phyloP scores from a whole-genome alignment of 1,284 basidiomycete species.

The Heterobasidion occidentale region DNA sequence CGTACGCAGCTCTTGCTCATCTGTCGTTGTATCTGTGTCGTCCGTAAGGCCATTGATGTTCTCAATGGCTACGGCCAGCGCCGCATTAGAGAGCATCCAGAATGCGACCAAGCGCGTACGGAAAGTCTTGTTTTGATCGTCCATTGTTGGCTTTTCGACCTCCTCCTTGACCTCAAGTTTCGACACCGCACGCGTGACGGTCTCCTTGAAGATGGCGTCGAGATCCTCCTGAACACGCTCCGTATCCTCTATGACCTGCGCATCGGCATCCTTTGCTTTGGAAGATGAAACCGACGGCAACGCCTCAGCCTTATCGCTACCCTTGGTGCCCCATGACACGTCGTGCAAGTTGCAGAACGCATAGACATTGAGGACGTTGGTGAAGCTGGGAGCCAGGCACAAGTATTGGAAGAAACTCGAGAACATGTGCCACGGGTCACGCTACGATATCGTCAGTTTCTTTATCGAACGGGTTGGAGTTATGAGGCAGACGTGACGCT shows the following conservation, averaged over 20 bases:
- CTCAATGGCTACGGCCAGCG: slow-evolving; percentile 75
- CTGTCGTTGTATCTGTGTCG: slow-evolving; percentile 29
- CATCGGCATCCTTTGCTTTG: slow-evolving; percentile 70
- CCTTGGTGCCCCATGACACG: slow-evolving; percentile 91
- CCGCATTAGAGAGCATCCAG: slow-evolving; percentile 85
- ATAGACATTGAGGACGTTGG: slow-evolving; percentile 92
- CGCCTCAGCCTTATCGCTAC: slow-evolving; percentile 91
- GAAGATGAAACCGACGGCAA: slow-evolving; percentile 87
- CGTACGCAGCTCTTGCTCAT: slow-evolving; percentile 37
- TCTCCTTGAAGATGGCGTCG: slow-evolving; percentile 90
- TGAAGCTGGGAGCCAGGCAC: slow-evolving; percentile 85
- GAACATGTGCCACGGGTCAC: slow-evolving; percentile 98
- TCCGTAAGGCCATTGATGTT: slow-evolving; percentile 73
- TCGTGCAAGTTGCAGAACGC: slow-evolving; percentile 95
- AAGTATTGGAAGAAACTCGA: slow-evolving; percentile 95
- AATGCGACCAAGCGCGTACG: slow-evolving; percentile 79
- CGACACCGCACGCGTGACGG: slow-evolving; percentile 87
- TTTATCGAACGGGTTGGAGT: neutral
- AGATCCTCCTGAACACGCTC: slow-evolving; percentile 81
- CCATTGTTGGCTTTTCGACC: slow-evolving; percentile 78
- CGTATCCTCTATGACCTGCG: slow-evolving; percentile 77
- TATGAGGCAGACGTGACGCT: slow-evolving; percentile 22
- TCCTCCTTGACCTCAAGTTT: slow-evolving; percentile 68
- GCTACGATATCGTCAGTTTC: slow-evolving; percentile 31
- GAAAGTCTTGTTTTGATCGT: slow-evolving; percentile 93